These are phyloP conservation scores for Colletotrichum lupini DNA, from an alignment of 2,329 filamentous ascomycete species.

Conservation along the genomic window DNA sequence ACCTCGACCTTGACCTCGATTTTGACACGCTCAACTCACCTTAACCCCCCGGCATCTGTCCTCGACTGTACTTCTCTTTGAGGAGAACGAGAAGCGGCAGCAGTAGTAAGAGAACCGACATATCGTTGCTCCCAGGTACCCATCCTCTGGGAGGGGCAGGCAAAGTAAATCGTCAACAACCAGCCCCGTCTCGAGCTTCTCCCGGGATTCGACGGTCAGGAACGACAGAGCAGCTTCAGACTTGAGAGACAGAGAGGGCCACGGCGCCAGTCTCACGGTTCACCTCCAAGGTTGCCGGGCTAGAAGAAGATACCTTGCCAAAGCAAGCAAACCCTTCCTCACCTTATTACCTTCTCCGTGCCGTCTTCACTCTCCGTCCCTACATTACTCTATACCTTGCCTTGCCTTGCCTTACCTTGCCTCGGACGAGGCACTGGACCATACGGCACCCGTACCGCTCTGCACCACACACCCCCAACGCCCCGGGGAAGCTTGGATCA, in stretches of 20 bases:
- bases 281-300: conserved; percentile 13
- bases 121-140: not conserved
- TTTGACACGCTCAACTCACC: not conserved
- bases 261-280: conserved; percentile 1
- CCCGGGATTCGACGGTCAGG: not conserved
- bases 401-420: conserved; percentile 15
- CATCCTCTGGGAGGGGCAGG: not conserved
- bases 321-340: too few species aligned
- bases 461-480: conserved; percentile 26
- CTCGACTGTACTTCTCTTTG: not conserved
- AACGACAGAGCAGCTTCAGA: not conserved
- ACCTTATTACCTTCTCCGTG: too few species aligned
- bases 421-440: conserved; percentile 17
- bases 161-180: not conserved
- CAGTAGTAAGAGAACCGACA: not conserved
- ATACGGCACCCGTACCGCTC: conserved; percentile 10
- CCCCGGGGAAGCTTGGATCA: conserved; percentile 33
- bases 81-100: not conserved
- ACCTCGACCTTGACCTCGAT: not conserved
- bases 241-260: not conserved
- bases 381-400: not conserved
- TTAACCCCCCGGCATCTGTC: conserved; percentile 5
- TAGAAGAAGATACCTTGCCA: not conserved
- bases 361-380: too few species aligned
- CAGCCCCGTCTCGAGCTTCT: too few species aligned